Evolutionary conservation across 306 rosid species (phyloP), one percentile per base, ranked within the genome.

Genomic region (Cucumis cinereus): DNA sequence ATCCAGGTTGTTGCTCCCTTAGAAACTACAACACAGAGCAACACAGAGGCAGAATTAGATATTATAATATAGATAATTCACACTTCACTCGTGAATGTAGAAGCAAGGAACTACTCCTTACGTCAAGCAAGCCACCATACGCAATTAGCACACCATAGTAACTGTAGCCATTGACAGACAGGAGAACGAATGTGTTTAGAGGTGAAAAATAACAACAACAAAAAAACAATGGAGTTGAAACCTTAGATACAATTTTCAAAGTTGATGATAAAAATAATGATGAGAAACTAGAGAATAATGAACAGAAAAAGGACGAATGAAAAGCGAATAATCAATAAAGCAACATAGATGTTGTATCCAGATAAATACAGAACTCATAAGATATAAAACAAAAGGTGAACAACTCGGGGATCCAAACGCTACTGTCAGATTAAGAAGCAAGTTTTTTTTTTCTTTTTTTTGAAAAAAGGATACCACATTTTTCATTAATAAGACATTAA

Each of bases 81-180:
- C 52, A 68, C 52, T 7, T 56, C 60, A 64, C 36, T 41, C 58
- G 4, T 72, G 52, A 73, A 50, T n/a, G 61, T 82, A 80, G 43
- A 61, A 80, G 86, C 62, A 19, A 61, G 77, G 64, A 67, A 81
- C 77, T 83, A 73, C 74, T 80, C 50, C 96, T 89, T 86, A 90
- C 98, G 79, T 93, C 95, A 82, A 86, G 86, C 76, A 90, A 86
- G 73, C 96, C 92, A 50, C 94, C 95, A 77, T 86, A 90, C 77
- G 92, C 95, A 90, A 90, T 86, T 81, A 93, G 84, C 77, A 90
- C 90, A 4, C 98, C 98, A 81, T 81, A 93, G 79, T 90, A 93
- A 79, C 98, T 93, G 96, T 76, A 79, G 82, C 38, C 38, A 69
- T 79, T 60, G 78, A 83, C 80, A 77, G 30, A 69, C 19, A 58